These are phyloP conservation scores for Pseudozyma thailandica DNA, from an alignment of 1,284 basidiomycete genomes.

Conservation along the genomic window DNA sequence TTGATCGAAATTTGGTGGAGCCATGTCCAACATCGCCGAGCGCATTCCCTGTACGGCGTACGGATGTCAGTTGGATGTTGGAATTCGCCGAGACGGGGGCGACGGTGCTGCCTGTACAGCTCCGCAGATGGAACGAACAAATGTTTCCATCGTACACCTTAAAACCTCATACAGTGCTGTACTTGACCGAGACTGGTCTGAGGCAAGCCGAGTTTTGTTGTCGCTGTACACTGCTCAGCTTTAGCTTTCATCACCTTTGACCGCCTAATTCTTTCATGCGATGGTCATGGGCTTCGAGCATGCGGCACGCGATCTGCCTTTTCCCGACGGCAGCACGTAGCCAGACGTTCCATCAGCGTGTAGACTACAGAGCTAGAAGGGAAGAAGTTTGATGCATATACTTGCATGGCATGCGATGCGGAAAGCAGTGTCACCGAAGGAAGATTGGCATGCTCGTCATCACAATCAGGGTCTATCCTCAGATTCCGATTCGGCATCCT, in stretches of 20 bases:
- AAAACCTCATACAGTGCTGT: neutral
- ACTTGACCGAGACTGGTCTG: no score
- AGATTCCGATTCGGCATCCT: no score
- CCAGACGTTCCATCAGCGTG: neutral
- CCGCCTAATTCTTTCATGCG: slow-evolving; percentile 4
- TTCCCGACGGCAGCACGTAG: neutral
- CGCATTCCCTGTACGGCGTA: neutral
- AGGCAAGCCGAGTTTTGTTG: no score
- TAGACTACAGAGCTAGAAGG: no score
- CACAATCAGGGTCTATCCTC: no score
- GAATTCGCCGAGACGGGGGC: slow-evolving; percentile 25
- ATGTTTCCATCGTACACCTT: no score
- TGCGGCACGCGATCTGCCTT: neutral
- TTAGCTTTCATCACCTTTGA: neutral
- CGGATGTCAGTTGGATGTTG: slow-evolving; percentile 22
- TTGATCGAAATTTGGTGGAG: slow-evolving; percentile 4
- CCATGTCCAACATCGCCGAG: slow-evolving; percentile 5
- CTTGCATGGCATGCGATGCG: no score
- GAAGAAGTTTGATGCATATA: no score
- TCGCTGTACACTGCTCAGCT: no score
- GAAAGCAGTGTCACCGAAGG: no score
- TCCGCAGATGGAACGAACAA: no score
- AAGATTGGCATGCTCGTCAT: no score
- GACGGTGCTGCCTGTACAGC: neutral
- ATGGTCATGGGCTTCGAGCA: neutral